These are phyloP conservation scores for Microascus cirrosus DNA, from an alignment of 2,329 filamentous ascomycete genomes.

Conservation along the genomic window DNA sequence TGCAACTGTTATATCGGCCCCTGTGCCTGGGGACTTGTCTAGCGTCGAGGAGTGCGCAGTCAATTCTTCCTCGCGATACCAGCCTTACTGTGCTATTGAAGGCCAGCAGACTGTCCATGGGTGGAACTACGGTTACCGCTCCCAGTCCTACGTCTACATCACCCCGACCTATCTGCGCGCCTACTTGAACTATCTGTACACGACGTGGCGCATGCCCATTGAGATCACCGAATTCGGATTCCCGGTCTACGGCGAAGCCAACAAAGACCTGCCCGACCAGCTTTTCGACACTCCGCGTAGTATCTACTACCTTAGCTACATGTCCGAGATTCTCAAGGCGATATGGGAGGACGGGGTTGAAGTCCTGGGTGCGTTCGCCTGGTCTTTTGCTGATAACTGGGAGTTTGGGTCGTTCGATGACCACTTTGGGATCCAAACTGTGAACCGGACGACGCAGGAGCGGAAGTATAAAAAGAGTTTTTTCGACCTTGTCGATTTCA, in stretches of 20 bases:
- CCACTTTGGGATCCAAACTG: constrained; percentile 45
- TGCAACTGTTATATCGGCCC: constrained; percentile 38
- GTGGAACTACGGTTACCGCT: constrained; percentile 11
- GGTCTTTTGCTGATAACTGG: constrained; percentile 41
- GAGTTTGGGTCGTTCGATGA: constrained; percentile 31
- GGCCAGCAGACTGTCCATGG: background rate
- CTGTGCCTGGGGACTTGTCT: constrained; percentile 20
- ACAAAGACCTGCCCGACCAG: constrained; percentile 33
- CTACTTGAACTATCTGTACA: constrained; percentile 46
- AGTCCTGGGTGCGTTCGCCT: constrained; percentile 41
- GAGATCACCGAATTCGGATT: constrained; percentile 47
- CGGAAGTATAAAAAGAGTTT: constrained; percentile 45
- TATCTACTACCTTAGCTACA: constrained; percentile 41
- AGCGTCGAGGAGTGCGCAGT: constrained; percentile 30
- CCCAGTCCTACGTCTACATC: constrained; percentile 44
- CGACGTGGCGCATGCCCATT: constrained; percentile 40
- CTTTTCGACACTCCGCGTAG: constrained; percentile 41
- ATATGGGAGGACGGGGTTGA: constrained; percentile 45
- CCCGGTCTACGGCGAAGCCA: constrained; percentile 35
- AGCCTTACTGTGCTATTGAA: background rate
- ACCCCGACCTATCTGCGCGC: constrained; percentile 46
- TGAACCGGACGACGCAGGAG: constrained; percentile 40
- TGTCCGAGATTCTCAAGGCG: constrained; percentile 41
- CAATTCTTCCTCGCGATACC: constrained; percentile 17
- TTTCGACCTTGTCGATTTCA: constrained; percentile 44